A percentile compares a stretch with the other conserved stretches of the same genome.
Evolutionary conservation across 2,329 filamentous ascomycete species (phyloP).

Genomic region (Apiospora saccharicola): DNA sequence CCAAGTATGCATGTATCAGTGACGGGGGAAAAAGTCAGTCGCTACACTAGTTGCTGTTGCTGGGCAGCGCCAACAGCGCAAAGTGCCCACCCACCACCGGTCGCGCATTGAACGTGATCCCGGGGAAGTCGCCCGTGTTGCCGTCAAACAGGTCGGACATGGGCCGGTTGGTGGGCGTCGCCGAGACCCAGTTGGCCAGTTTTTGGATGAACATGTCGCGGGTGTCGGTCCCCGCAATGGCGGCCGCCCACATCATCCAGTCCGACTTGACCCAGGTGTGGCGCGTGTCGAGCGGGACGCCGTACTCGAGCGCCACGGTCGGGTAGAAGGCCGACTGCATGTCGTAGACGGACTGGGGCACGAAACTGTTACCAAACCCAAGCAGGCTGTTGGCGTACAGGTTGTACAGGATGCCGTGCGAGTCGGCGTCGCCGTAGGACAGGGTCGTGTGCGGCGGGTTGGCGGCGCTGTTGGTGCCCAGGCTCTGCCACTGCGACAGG

Average conservation of each 20-base stretch:
- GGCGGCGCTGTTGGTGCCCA: conserved; percentile 73
- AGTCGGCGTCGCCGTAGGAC: conserved; percentile 71
- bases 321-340: conserved; percentile 82
- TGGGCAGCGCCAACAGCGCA: conserved; percentile 72
- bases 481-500: conserved; percentile 74
- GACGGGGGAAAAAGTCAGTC: no score
- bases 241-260: conserved; percentile 88
- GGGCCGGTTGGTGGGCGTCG: conserved; percentile 73
- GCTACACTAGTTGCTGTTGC: neutral
- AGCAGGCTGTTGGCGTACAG: conserved; percentile 82
- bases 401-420: conserved; percentile 75
- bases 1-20: no score
- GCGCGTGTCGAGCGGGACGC: conserved; percentile 82
- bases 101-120: conserved; percentile 75
- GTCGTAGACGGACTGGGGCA: conserved; percentile 77
- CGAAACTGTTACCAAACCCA: conserved; percentile 70
- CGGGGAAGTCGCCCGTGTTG: conserved; percentile 70
- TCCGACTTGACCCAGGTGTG: conserved; percentile 86
- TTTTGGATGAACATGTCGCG: conserved; percentile 71
- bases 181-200: conserved; percentile 77
- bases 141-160: conserved; percentile 83
- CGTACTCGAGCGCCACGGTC: conserved; percentile 75
- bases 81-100: conserved; percentile 85
- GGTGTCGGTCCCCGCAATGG: conserved; percentile 69
- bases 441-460: conserved; percentile 74